These are phyloP conservation scores for Cylindrodendrum hubeiense DNA, from an alignment of 2,329 filamentous ascomycete genomes.

Conservation along the genomic window DNA sequence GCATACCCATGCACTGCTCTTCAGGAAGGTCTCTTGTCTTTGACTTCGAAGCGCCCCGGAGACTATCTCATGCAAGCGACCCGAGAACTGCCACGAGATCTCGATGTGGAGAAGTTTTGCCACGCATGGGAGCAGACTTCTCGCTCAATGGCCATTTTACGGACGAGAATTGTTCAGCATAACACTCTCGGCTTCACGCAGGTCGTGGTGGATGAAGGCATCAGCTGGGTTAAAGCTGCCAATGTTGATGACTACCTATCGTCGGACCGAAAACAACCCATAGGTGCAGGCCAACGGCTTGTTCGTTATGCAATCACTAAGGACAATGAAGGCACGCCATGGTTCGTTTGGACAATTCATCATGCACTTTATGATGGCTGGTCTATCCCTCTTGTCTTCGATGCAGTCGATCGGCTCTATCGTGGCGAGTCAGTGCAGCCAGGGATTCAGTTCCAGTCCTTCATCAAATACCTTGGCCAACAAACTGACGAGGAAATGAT, in stretches of 20 bases:
- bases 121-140: slow-evolving; percentile 28
- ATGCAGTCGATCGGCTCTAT: slow-evolving; percentile 17
- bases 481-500: background rate
- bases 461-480: background rate
- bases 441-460: background rate
- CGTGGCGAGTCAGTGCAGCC: background rate
- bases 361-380: slow-evolving; percentile 46
- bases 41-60: slow-evolving; percentile 45
- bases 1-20: slow-evolving; percentile 52
- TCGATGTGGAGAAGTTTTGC: slow-evolving; percentile 20
- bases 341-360: slow-evolving; percentile 42
- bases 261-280: slow-evolving; percentile 49
- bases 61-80: slow-evolving; percentile 35
- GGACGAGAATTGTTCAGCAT: slow-evolving; percentile 60
- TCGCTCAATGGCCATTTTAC: slow-evolving; percentile 48
- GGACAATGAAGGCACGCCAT: background rate
- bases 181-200: slow-evolving; percentile 56
- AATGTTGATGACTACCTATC: slow-evolving; percentile 52
- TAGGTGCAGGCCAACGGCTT: slow-evolving; percentile 55
- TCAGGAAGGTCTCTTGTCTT: slow-evolving; percentile 49
- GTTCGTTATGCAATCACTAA: slow-evolving; percentile 55
- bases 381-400: slow-evolving; percentile 29
- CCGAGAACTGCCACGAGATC: slow-evolving; percentile 22
- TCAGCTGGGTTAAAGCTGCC: slow-evolving; percentile 41
- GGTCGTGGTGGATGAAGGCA: slow-evolving; percentile 54